Conservation (phyloP, 2,329 filamentous ascomycete species). For the Blumeriella jaapii region DNA sequence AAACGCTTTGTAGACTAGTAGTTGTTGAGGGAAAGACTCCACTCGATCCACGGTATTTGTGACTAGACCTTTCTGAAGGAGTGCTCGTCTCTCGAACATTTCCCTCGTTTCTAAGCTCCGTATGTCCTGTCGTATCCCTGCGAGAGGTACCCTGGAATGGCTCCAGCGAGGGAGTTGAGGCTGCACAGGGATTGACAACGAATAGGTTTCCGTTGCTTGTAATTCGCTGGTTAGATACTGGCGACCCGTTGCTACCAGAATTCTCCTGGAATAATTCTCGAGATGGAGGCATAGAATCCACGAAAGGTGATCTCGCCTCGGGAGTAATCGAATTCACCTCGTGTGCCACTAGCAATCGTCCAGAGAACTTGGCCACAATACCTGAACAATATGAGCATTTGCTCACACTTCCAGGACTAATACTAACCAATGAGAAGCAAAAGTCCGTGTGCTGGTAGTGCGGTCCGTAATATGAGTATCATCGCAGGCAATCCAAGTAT, state of each 20-base stretch:
- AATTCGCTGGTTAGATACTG: slow-evolving; percentile 16
- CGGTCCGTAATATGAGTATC: slow-evolving; percentile 22
- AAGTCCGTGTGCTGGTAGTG: slow-evolving; percentile 24
- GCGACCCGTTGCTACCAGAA: slow-evolving; percentile 18
- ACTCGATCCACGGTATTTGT: slow-evolving; percentile 19
- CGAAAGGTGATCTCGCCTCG: slow-evolving; percentile 26
- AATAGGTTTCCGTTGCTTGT: slow-evolving; percentile 21
- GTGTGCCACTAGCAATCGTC: slow-evolving; percentile 16
- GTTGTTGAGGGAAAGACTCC: slow-evolving; percentile 19
- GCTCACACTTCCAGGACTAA: neutral
- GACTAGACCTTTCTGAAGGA: slow-evolving; percentile 2
- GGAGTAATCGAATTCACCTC: slow-evolving; percentile 20
- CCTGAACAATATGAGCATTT: slow-evolving; percentile 12
- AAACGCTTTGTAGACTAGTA: slow-evolving; percentile 8
- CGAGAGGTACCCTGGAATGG: slow-evolving; percentile 13
- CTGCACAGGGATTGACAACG: slow-evolving; percentile 25
- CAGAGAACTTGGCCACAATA: slow-evolving; percentile 21
- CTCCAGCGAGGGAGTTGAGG: slow-evolving; percentile 18
- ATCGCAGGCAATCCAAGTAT: slow-evolving; percentile 23
- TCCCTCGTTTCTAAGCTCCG: slow-evolving; percentile 15
- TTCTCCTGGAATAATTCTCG: slow-evolving; percentile 17
- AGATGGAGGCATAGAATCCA: slow-evolving; percentile 17
- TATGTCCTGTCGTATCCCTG: slow-evolving; percentile 17
- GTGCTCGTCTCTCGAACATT: slow-evolving; percentile 8
- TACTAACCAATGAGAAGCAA: slow-evolving; percentile 24